A percentile compares a stretch with the other conserved stretches of the same genome.
Evolutionary conservation across 2,329 filamentous ascomycete genomes (phyloP).

Genomic region (Thielaviopsis euricoi): DNA sequence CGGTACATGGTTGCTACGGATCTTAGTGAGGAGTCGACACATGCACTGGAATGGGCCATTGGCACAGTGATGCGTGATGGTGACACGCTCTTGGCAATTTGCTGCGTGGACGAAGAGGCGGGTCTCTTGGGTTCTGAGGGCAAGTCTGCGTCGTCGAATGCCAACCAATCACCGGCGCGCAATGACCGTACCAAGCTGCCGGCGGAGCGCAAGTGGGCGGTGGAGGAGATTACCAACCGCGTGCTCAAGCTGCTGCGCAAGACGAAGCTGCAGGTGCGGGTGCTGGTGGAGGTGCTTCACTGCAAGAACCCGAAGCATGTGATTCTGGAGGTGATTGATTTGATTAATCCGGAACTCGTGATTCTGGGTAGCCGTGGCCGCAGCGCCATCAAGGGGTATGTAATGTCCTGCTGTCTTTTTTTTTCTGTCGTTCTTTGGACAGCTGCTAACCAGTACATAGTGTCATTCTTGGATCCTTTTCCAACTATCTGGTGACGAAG

Average conservation of each 20-base stretch:
- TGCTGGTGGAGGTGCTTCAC: slow-evolving; percentile 91
- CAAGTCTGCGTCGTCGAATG: slow-evolving; percentile 8
- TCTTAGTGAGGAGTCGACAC: slow-evolving; percentile 81
- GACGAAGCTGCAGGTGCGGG: slow-evolving; percentile 79
- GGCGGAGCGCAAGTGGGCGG: slow-evolving; percentile 62
- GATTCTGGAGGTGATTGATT: slow-evolving; percentile 93
- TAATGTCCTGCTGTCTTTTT: slow-evolving; percentile 20
- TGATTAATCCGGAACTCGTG: slow-evolving; percentile 77
- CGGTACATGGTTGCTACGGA: slow-evolving; percentile 96
- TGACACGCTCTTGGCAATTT: slow-evolving; percentile 83
- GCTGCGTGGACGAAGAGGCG: slow-evolving; percentile 80
- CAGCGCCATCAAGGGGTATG: slow-evolving; percentile 83
- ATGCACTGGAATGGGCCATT: slow-evolving; percentile 94
- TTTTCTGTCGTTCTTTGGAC: neutral
- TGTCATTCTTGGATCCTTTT: slow-evolving; percentile 88
- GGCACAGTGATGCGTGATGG: slow-evolving; percentile 88
- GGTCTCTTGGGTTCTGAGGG: slow-evolving; percentile 27
- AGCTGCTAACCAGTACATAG: slow-evolving; percentile 31
- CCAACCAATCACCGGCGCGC: slow-evolving; percentile 12
- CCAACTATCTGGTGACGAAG: slow-evolving; percentile 93
- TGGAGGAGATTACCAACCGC: slow-evolving; percentile 69
- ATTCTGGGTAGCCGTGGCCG: slow-evolving; percentile 83
- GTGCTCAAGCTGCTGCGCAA: slow-evolving; percentile 78
- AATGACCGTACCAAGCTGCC: slow-evolving; percentile 45
- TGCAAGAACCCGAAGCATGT: slow-evolving; percentile 96